A percentile compares a stretch with the other conserved stretches of the same genome.
Evolutionary conservation across 306 rosid species (phyloP).

Genomic region (Clitoria ternatea): DNA sequence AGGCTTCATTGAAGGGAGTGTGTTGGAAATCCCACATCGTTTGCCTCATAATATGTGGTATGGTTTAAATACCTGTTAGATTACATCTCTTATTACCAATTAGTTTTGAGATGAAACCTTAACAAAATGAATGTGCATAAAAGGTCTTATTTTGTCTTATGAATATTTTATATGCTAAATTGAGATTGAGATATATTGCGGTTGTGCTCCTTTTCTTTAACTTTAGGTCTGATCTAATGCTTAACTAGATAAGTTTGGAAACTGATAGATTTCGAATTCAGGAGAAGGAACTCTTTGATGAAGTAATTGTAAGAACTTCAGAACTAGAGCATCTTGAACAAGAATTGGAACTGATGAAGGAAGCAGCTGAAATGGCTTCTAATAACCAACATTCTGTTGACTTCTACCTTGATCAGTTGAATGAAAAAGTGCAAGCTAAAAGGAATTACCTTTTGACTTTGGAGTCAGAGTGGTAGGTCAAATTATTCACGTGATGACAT

Average conservation of each 20-base stretch:
- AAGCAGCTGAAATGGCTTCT: constrained; percentile 49
- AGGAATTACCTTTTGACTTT: constrained; percentile 41
- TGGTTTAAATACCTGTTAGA: too few relatives aligned
- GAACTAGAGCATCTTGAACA: constrained; percentile 55
- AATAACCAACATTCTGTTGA: constrained; percentile 52
- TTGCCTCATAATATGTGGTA: too few relatives aligned
- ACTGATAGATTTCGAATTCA: constrained; percentile 34
- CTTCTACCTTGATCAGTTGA: constrained; percentile 49
- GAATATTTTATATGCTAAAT: not conserved
- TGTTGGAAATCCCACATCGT: too few relatives aligned
- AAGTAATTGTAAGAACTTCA: constrained; percentile 31
- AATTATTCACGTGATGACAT: not conserved
- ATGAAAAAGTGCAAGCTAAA: constrained; percentile 46
- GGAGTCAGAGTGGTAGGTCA: constrained; percentile 57
- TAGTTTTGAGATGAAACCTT: too few relatives aligned
- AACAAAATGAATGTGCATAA: not conserved
- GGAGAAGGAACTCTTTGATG: constrained; percentile 42
- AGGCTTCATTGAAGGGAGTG: too few relatives aligned
- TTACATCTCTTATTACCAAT: too few relatives aligned
- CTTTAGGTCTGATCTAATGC: constrained; percentile 21
- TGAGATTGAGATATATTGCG: not conserved
- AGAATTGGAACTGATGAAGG: constrained; percentile 57
- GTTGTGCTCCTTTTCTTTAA: constrained; percentile 12
- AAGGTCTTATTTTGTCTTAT: not conserved
- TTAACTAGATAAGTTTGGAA: constrained; percentile 28